Percentiles rank a stretch among this genome's conserved stretches.
Conservation (phyloP, 2,329 filamentous ascomycete genomes). For the Emericellopsis atlantica region DNA sequence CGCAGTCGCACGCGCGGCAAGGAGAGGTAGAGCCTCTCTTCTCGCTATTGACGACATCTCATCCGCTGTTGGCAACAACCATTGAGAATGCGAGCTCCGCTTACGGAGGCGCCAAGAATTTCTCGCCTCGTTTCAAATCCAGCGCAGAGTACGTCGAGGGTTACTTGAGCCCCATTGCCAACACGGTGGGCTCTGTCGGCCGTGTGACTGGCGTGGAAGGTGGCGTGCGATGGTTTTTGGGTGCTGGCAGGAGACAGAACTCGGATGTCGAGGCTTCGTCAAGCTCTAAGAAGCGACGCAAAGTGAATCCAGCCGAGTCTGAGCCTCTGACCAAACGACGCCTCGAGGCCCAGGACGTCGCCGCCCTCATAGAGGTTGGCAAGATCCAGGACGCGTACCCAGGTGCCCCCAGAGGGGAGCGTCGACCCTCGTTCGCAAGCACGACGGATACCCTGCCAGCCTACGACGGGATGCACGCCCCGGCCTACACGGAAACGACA, state of each 20-base stretch:
- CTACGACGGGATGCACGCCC: slow-evolving; percentile 68
- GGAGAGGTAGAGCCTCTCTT: slow-evolving; percentile 56
- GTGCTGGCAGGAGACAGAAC: slow-evolving; percentile 39
- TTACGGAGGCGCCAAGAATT: slow-evolving; percentile 80
- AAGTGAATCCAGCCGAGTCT: slow-evolving; percentile 32
- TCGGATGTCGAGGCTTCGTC: slow-evolving; percentile 32
- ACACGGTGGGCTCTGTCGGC: slow-evolving; percentile 73
- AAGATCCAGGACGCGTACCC: slow-evolving; percentile 12
- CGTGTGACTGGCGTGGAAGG: slow-evolving; percentile 80
- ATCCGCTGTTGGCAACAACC: slow-evolving; percentile 74
- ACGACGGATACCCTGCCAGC: slow-evolving; percentile 67
- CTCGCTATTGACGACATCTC: slow-evolving; percentile 75
- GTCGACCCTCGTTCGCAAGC: slow-evolving; percentile 52
- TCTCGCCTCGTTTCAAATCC: slow-evolving; percentile 79
- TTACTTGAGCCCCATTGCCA: slow-evolving; percentile 74
- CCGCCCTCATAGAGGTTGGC: slow-evolving; percentile 7
- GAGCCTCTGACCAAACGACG: slow-evolving; percentile 15
- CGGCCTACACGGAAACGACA: slow-evolving; percentile 55
- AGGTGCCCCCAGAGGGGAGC: slow-evolving; percentile 14
- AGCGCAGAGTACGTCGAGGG: slow-evolving; percentile 85
- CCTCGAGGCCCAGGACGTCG: slow-evolving; percentile 9
- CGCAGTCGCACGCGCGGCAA: slow-evolving; percentile 24
- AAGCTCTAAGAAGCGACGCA: slow-evolving; percentile 45
- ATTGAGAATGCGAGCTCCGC: slow-evolving; percentile 76
- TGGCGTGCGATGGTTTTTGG: slow-evolving; percentile 73